Conservation (phyloP, 495 filamentous ascomycete genomes). For the Trichodelitschia bisporula region DNA sequence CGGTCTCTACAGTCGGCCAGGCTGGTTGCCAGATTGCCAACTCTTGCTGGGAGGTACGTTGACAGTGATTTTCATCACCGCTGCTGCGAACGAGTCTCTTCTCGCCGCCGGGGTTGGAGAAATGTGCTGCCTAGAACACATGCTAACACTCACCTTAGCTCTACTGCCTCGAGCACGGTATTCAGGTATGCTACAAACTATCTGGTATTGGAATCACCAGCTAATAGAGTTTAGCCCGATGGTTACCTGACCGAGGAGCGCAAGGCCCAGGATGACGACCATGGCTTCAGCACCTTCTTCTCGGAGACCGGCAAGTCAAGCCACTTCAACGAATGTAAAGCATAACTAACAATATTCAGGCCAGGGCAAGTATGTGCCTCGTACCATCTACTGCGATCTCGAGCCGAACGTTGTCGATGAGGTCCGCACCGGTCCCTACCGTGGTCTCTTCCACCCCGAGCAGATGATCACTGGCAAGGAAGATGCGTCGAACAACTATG, state of each 20-base stretch:
- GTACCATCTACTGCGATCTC: conserved; percentile 98
- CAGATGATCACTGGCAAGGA: conserved; percentile 99
- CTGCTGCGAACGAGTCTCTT: background rate
- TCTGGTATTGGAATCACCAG: conserved; percentile 16
- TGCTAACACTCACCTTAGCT: conserved; percentile 31
- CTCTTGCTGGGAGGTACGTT: conserved; percentile 97
- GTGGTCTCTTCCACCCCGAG: conserved; percentile 90
- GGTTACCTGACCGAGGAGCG: conserved; percentile 97
- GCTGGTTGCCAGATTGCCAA: conserved; percentile 99
- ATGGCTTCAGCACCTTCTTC: conserved; percentile 99
- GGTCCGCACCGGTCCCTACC: conserved; percentile 92
- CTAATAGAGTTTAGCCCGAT: conserved; percentile 67
- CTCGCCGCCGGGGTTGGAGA: background rate
- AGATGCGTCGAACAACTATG: conserved; percentile 99
- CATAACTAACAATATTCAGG: conserved; percentile 25
- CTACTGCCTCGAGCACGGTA: conserved; percentile 98
- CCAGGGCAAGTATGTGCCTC: conserved; percentile 95
- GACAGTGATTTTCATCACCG: background rate
- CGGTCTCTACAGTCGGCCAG: conserved; percentile 62
- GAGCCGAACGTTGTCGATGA: conserved; percentile 99
- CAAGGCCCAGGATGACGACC: conserved; percentile 74
- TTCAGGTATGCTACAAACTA: conserved; percentile 41
- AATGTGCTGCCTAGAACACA: background rate
- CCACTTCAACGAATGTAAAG: background rate
- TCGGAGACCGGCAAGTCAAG: conserved; percentile 75